These are phyloP conservation scores for Hortaea sp. DNA, from an alignment of 2,329 filamentous ascomycete species.

Conservation along the genomic window DNA sequence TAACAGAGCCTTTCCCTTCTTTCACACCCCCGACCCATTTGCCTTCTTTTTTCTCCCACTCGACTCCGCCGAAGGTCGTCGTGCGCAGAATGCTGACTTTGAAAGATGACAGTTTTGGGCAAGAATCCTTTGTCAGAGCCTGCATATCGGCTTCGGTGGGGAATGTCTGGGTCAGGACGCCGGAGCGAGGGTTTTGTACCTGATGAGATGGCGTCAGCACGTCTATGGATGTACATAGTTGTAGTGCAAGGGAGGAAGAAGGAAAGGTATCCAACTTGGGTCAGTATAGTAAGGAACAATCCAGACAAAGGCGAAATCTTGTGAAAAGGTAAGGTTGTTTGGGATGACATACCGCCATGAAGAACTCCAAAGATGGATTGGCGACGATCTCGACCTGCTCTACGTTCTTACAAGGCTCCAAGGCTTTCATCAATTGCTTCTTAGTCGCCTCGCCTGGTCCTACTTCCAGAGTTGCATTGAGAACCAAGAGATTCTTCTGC, in stretches of 20 bases:
- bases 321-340: background rate
- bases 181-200: conserved; percentile 20
- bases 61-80: conserved; percentile 23
- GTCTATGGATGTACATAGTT: background rate
- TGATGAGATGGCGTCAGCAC: conserved; percentile 4
- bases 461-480: conserved; percentile 29
- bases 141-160: conserved; percentile 26
- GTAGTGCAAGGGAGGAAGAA: background rate
- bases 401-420: conserved; percentile 22
- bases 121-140: conserved; percentile 20
- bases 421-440: conserved; percentile 22
- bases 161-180: conserved; percentile 23
- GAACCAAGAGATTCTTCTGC: conserved; percentile 29
- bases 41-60: conserved; percentile 24
- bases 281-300: background rate
- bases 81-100: conserved; percentile 29
- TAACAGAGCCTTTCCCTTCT: conserved; percentile 6
- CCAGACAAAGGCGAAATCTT: conserved; percentile 4
- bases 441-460: conserved; percentile 27
- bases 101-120: conserved; percentile 27
- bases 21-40: conserved; percentile 24
- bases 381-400: conserved; percentile 33
- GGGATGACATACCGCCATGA: conserved; percentile 26
- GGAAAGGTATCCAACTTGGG: background rate
- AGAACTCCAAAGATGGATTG: conserved; percentile 28